phyloP scores from a whole-genome alignment of 176 grass and related monocot genomes.

The Saccharum officinarum region DNA sequence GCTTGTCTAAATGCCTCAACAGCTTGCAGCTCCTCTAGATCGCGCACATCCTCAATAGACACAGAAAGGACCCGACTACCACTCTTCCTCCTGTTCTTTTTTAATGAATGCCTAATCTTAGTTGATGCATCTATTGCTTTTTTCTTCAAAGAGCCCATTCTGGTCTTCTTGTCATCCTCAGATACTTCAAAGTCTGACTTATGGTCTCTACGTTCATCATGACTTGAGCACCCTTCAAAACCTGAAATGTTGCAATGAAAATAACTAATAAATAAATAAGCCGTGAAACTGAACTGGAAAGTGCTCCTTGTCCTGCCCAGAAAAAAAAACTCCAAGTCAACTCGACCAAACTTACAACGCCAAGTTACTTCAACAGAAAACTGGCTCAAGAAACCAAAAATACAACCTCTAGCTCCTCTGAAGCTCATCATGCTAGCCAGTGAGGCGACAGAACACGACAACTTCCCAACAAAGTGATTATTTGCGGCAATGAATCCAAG shows the following conservation, averaged over 20 bases:
- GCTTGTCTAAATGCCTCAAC: conserved; percentile 83
- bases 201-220: conserved; percentile 70
- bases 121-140: conserved; percentile 90
- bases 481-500: not conserved
- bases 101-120: conserved; percentile 87
- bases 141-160: conserved; percentile 92
- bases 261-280: not conserved
- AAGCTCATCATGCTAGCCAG: not conserved
- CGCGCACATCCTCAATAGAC: conserved; percentile 92
- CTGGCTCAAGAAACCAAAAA: not conserved
- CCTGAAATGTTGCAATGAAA: conserved; percentile 35
- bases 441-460: not conserved
- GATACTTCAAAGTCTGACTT: conserved; percentile 88
- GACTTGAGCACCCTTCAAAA: conserved; percentile 75
- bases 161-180: conserved; percentile 89
- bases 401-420: conserved; percentile 1
- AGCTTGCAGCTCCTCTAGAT: conserved; percentile 72
- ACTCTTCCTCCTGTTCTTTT: conserved; percentile 78
- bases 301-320: not conserved
- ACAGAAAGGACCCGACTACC: conserved; percentile 75
- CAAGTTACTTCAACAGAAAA: not conserved
- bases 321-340: not conserved
- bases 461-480: conserved; percentile 21
- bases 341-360: not conserved
- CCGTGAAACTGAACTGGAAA: not conserved